These are phyloP conservation scores for Penicillium nucicola DNA, from an alignment of 495 filamentous ascomycete genomes.

Conservation along the genomic window DNA sequence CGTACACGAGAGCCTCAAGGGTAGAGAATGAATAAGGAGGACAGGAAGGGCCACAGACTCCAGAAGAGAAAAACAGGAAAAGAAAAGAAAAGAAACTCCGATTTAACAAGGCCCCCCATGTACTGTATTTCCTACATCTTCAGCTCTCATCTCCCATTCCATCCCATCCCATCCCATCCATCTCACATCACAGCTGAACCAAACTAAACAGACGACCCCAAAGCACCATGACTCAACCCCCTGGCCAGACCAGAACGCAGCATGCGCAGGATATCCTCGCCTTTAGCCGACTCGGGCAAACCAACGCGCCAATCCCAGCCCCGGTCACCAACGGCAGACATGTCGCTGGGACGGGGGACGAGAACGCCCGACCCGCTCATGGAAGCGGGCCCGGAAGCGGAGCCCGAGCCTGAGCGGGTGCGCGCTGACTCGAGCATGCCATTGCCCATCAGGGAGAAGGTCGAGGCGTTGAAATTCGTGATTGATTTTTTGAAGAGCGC, in stretches of 20 bases:
- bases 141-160: not conserved
- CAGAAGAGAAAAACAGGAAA: too few species aligned
- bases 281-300: slow-evolving; percentile 53
- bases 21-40: too few species aligned
- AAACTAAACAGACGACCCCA: slow-evolving; percentile 25
- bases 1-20: too few species aligned
- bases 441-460: slow-evolving; percentile 68
- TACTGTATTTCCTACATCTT: too few species aligned
- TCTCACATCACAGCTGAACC: not conserved
- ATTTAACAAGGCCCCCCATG: too few species aligned
- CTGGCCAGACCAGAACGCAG: slow-evolving; percentile 71
- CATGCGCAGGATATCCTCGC: slow-evolving; percentile 64
- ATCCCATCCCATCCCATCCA: not conserved
- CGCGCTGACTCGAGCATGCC: slow-evolving; percentile 58
- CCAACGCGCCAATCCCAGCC: slow-evolving; percentile 86
- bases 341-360: slow-evolving; percentile 36
- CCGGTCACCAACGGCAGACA: slow-evolving; percentile 42
- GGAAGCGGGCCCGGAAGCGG: slow-evolving; percentile 42
- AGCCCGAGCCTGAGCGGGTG: slow-evolving; percentile 48
- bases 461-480: slow-evolving; percentile 49
- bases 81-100: too few species aligned
- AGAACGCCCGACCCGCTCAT: slow-evolving; percentile 55
- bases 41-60: too few species aligned
- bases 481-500: slow-evolving; percentile 67
- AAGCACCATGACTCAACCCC: slow-evolving; percentile 42